Conservation (phyloP, 148 eudicot genomes). For the Chenopodium berlandieri region DNA sequence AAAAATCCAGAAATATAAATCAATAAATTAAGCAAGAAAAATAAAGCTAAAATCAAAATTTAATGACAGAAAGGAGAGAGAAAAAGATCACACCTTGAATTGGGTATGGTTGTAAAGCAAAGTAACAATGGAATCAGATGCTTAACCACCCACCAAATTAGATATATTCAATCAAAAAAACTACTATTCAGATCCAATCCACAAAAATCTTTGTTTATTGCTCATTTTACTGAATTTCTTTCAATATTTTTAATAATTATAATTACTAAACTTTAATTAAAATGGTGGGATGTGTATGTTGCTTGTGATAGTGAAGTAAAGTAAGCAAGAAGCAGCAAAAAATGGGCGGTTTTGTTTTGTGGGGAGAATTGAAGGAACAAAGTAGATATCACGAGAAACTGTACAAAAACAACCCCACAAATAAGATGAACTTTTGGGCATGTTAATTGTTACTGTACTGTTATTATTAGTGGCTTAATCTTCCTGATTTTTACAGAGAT, state of each 20-base stretch:
- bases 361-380: neutral
- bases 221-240: neutral
- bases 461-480: neutral
- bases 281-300: slow-evolving; percentile 1
- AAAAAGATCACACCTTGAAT: slow-evolving; percentile 18
- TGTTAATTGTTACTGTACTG: neutral
- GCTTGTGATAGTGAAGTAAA: neutral
- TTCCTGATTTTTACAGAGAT: neutral
- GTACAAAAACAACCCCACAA: neutral
- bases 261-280: neutral
- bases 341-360: neutral
- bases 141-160: neutral
- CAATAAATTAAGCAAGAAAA: slow-evolving; percentile 6
- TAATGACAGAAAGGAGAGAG: neutral
- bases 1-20: slow-evolving; percentile 1
- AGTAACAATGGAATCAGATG: slow-evolving; percentile 11
- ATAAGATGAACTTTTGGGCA: neutral
- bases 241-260: neutral
- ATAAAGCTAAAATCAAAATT: neutral
- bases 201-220: neutral
- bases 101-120: slow-evolving; percentile 2
- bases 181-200: slow-evolving; percentile 24
- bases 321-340: neutral
- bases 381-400: slow-evolving; percentile 19
- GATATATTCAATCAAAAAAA: slow-evolving; percentile 7